Evolutionary conservation across 495 filamentous ascomycete genomes (phyloP).

Genomic region (Opeltia flavorubescens): DNA sequence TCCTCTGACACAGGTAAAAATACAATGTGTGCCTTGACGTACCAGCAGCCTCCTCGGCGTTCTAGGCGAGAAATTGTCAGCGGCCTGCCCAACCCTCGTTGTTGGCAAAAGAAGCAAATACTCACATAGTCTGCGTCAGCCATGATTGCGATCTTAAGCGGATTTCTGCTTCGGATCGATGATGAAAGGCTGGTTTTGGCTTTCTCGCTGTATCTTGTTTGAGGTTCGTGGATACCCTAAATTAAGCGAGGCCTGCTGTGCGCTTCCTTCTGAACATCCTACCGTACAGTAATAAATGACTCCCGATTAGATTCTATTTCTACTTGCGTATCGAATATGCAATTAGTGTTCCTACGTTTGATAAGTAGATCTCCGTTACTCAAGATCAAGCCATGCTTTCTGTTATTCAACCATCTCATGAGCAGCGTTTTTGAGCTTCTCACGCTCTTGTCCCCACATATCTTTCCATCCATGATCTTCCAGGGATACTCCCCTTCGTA

Average conservation of each 20-base stretch:
- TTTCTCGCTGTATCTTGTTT: conserved; percentile 23
- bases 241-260: conserved; percentile 5
- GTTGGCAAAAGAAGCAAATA: conserved; percentile 18
- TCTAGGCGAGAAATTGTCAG: conserved; percentile 32
- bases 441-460: not conserved
- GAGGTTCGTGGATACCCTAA: conserved; percentile 7
- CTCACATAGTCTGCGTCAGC: conserved; percentile 86
- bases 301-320: no score
- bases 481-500: not conserved
- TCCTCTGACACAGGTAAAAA: no score
- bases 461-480: not conserved
- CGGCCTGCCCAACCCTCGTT: not conserved
- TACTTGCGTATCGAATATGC: no score
- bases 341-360: no score
- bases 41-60: conserved; percentile 91
- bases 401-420: conserved; percentile 1
- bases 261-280: no score
- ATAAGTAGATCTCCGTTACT: no score
- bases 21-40: conserved; percentile 23
- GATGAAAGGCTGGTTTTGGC: not conserved
- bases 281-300: no score
- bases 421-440: not conserved
- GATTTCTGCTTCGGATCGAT: not conserved
- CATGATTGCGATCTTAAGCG: conserved; percentile 52
- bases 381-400: not conserved